Evolutionary conservation across 179 eudicot genomes (phyloP), one percentile per base, ranked within the genome.

Genomic region (Spinacia oleracea): DNA sequence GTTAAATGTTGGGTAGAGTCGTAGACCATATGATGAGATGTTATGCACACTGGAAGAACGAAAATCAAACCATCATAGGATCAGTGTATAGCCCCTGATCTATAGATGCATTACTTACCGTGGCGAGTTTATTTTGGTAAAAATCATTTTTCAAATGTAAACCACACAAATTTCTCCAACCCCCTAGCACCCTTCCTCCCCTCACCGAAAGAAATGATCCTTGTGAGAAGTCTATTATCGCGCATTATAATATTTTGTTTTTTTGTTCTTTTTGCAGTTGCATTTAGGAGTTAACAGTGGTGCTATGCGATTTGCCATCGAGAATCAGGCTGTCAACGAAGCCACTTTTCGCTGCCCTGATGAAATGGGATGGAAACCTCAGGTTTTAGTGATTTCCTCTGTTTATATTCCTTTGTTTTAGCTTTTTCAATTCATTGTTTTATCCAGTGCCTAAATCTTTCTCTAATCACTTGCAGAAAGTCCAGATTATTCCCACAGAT

Each of bases 331-430:
- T 75, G 86, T 87, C 29, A 95, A 93, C 65, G 98, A 95, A 81
- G 97, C 98, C 70, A 95, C 92, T 71, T 95, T 95, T 71, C 97
- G 93, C 32, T 93, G 98, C 86, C 97, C 97, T 38, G 98, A 93
- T 87, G 95, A 95, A 82, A 85, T 95, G 95, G 97, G 98, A 77
- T 93, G 98, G 98, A 91, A 95, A 80, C 99, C 99, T 86, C 96
- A 95, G 93, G 98, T 93, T 55, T 75, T 75, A 29, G 65, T 58
- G 34, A 58, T 34, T 65, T 74, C 82, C 69, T 66, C 23, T 53
- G 45, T 63, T 21, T 69, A 75, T 79, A 4, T 23, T 70, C 48
- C 79, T 45, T 15, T 70, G 7, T 64, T 67, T 29, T 5, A 20
- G n/a, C 70, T 50, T 66, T 66, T 20, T 42, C 18, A 59, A 35